Percentiles rank a stretch among this genome's conserved stretches.
Conservation (phyloP, 768 basidiomycete species). For the Terana coerulea region DNA sequence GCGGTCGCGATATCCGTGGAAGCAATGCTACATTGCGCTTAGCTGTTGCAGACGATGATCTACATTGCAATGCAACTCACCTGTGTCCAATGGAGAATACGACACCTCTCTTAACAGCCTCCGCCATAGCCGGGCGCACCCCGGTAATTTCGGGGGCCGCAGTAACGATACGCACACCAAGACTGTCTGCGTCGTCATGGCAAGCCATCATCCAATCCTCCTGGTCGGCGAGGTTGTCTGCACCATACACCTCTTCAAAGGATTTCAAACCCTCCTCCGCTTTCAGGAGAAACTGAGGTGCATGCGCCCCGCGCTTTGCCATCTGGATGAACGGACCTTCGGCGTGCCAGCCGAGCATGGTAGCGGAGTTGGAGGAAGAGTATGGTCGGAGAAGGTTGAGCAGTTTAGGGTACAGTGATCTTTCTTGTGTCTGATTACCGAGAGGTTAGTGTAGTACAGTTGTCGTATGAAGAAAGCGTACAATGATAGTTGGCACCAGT, state of each 20-base stretch:
- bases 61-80: conserved; percentile 33
- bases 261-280: conserved; percentile 62
- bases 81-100: conserved; percentile 89
- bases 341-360: conserved; percentile 83
- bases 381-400: conserved; percentile 66
- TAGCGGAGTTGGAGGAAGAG: conserved; percentile 60
- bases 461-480: conserved; percentile 31
- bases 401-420: conserved; percentile 66
- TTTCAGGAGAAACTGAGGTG: conserved; percentile 56
- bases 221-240: conserved; percentile 53
- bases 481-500: conserved; percentile 48
- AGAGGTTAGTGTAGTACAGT: not conserved
- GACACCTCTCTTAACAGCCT: conserved; percentile 61
- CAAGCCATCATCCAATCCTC: conserved; percentile 66
- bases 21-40: conserved; percentile 50
- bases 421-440: conserved; percentile 78
- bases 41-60: not conserved
- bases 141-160: conserved; percentile 85
- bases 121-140: conserved; percentile 65
- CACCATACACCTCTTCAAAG: conserved; percentile 74
- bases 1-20: conserved; percentile 67
- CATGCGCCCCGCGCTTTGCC: conserved; percentile 82
- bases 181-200: conserved; percentile 27
- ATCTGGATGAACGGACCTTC: conserved; percentile 88
- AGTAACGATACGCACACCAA: conserved; percentile 77